Evolutionary conservation across 768 basidiomycete genomes (phyloP), one percentile per base, ranked within the genome.

Genomic region (Termitomyces sp.): DNA sequence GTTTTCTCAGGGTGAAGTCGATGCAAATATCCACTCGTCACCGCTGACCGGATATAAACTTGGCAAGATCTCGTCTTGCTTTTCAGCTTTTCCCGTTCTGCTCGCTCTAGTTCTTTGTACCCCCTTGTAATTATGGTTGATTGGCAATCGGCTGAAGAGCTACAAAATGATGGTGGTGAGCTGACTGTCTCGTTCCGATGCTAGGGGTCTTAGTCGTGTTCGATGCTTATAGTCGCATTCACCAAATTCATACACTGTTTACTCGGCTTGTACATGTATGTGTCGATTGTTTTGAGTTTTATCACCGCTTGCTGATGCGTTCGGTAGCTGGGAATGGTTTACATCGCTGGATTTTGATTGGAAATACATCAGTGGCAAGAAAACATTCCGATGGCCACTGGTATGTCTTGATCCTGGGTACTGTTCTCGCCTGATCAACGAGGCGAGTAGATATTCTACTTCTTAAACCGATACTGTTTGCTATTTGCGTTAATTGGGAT

Each of bases 401-500:
- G 87, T 89, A 68, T 53, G 14, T 56, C 10, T 31, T 53, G 3
- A 49, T 62, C 36, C 37, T 29, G 20, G 2, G 15, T 31, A 4
- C 29, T 53, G 14, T 40, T 45, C 29, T 14, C 29, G 36, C 52
- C 52, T 64, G 46, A 63, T 14, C 60, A 38, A 63, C 29, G 17
- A 42, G 6, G 5, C 3, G 15, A 7, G 17, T 60, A 89, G 87
- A 73, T 80, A 49, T 88, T 88, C 68, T 90, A 90, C 71, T 89
- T 90, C 71, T 70, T 85, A 50, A 85, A 86, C 64, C 83, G 88
- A 55, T 90, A 89, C 69, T 81, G 77, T 66, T 72, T 89, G 42
- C 72, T 90, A 6, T 78, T 88, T 63, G 84, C 88, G 3, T 72
- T 89, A 62, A 77, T 88, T 59, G 88, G 88, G 68, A 87, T 90